phyloP scores from a whole-genome alignment of 1,284 basidiomycete species.

The Cerioporus squamosus region DNA sequence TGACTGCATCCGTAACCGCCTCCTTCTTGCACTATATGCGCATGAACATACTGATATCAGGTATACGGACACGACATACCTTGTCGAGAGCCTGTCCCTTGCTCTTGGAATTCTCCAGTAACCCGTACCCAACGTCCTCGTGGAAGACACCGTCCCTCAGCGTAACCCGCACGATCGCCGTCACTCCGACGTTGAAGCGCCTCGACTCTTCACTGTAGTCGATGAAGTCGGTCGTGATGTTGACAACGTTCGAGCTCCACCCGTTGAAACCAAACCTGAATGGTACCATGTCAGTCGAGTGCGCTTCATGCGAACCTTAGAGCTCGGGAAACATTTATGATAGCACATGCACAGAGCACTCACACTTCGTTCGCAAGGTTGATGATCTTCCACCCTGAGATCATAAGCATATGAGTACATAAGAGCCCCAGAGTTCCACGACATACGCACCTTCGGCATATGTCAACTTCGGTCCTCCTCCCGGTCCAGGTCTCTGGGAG shows the following conservation, averaged over 20 bases:
- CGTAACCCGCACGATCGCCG: constrained; percentile 87
- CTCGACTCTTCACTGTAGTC: constrained; percentile 73
- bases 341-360: not conserved
- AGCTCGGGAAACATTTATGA: no score
- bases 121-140: constrained; percentile 93
- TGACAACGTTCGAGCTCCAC: constrained; percentile 89
- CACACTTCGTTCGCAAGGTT: constrained; percentile 96
- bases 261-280: constrained; percentile 93
- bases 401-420: not conserved
- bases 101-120: constrained; percentile 82
- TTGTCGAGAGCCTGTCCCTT: constrained; percentile 93
- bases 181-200: constrained; percentile 79
- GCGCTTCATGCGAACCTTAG: no score
- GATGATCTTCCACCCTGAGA: constrained; percentile 86
- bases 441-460: constrained; percentile 76
- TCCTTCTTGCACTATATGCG: constrained; percentile 90
- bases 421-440: not conserved
- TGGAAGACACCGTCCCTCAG: constrained; percentile 89
- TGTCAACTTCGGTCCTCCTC: constrained; percentile 85
- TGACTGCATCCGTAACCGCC: constrained; percentile 93
- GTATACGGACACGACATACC: constrained; percentile 48
- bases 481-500: constrained; percentile 87
- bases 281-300: not conserved
- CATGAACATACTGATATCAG: not conserved
- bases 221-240: constrained; percentile 74